These are phyloP conservation scores for Zygnema circumcarinatum DNA, from an alignment of 139 green algal genomes.

Conservation along the genomic window DNA sequence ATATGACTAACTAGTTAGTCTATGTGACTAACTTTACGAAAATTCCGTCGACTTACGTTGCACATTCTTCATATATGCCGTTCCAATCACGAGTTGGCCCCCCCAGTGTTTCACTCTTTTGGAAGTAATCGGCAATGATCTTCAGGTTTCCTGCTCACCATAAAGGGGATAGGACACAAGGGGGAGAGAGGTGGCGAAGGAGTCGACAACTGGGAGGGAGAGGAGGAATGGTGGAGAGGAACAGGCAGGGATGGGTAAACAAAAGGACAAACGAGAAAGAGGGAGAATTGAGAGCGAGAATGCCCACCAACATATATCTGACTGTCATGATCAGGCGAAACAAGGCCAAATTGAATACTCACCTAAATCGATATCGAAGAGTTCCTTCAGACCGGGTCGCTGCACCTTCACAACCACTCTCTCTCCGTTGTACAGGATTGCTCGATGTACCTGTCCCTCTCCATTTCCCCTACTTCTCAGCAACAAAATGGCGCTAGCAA, in stretches of 20 bases:
- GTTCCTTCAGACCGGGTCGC: slow-evolving; percentile 78
- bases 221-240: no score
- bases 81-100: slow-evolving; percentile 96
- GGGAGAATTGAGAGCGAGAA: no score
- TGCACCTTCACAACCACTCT: slow-evolving; percentile 82
- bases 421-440: slow-evolving; percentile 74
- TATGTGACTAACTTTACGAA: no score
- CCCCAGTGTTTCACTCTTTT: slow-evolving; percentile 87
- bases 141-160: slow-evolving; percentile 88
- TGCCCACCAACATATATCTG: no score
- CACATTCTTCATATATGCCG: slow-evolving; percentile 99
- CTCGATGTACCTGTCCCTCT: slow-evolving; percentile 76
- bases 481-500: no score
- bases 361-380: slow-evolving; percentile 96
- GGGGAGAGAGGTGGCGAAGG: slow-evolving; percentile 26
- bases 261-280: no score
- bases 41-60: slow-evolving; percentile 51
- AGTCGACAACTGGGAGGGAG: neutral
- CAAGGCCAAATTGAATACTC: no score
- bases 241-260: no score
- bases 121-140: slow-evolving; percentile 79
- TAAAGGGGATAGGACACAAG: slow-evolving; percentile 29
- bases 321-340: no score
- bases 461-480: no score
- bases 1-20: no score